Percentiles rank a stretch among this genome's conserved stretches.
Conservation (phyloP, 2,329 filamentous ascomycete genomes). For the Zalaria sp. region DNA sequence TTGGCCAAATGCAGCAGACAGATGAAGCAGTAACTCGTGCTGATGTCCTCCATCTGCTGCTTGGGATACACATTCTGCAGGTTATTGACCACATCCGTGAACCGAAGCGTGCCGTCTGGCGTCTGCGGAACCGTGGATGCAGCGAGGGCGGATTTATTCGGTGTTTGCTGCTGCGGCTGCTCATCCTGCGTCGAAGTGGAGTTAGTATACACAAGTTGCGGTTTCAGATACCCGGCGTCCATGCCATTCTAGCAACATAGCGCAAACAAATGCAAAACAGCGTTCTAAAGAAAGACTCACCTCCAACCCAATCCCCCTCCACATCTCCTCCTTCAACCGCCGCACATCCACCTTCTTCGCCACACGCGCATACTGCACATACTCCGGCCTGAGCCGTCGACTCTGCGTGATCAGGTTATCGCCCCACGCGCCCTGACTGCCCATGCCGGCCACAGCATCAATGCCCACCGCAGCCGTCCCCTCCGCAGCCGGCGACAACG, state of each 20-base stretch:
- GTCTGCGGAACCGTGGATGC: slow-evolving; percentile 21
- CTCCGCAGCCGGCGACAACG: slow-evolving; percentile 55
- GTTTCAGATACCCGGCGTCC: no score
- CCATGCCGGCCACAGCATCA: slow-evolving; percentile 19
- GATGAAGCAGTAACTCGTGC: slow-evolving; percentile 87
- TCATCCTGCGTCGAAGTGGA: background rate
- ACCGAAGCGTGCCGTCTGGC: slow-evolving; percentile 51
- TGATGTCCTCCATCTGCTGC: slow-evolving; percentile 81
- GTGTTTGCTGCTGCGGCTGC: slow-evolving; percentile 22
- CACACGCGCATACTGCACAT: slow-evolving; percentile 50
- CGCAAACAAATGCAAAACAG: background rate
- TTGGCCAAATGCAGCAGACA: slow-evolving; percentile 83
- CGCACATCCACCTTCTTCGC: slow-evolving; percentile 55
- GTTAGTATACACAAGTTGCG: no score
- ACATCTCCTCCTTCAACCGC: slow-evolving; percentile 50
- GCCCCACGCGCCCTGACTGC: slow-evolving; percentile 43
- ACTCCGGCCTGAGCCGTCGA: slow-evolving; percentile 46
- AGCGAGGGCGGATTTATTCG: slow-evolving; percentile 12
- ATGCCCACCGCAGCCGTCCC: slow-evolving; percentile 15
- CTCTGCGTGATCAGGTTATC: slow-evolving; percentile 49
- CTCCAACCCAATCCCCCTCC: slow-evolving; percentile 45
- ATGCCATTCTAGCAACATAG: background rate
- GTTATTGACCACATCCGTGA: slow-evolving; percentile 84
- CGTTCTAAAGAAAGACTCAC: slow-evolving; percentile 3
- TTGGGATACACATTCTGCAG: slow-evolving; percentile 77